Evolutionary conservation across 2,329 filamentous ascomycete species (phyloP), one percentile per base, ranked within the genome.

Genomic region (Diplodia intermedia): DNA sequence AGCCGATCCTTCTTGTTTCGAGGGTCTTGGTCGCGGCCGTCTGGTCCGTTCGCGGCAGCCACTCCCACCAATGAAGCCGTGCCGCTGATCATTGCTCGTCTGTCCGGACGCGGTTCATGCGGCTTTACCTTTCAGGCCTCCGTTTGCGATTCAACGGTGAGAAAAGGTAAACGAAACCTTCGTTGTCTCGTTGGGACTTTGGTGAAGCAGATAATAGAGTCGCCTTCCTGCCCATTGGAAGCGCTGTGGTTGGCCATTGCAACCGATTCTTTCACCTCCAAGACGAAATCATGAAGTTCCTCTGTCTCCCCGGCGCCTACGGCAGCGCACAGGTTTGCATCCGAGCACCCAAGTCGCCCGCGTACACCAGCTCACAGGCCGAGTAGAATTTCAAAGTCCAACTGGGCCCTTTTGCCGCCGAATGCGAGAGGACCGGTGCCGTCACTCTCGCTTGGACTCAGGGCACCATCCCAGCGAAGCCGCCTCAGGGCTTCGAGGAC

Each of bases 241-340:
- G 15, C 9, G 43, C 18, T 20, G 18, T 47, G 9, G 9, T 38
- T 11, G 11, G 11, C 1, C 36, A n/a, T 29, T 18, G 54, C 66
- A 12, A 4, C 26, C 26, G 4, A 61, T 14, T 36, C 57, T 40
- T 29, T 38, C 43, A 18, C n/a, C 36, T 52, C n/a, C 75, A 81
- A 49, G 4, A 33, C 36, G 40, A 33, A 14, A 29, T 70, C 20
- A 87, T 88, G 86, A 85, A 80, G 72, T 85, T 88, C 65, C 76
- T 88, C 38, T 88, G 86, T 73, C 79, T 88, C 9, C 86, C 86
- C 40, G 86, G 86, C 70, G 84, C 86, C 26, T 88, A 85, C 73
- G 86, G 86, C 66, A 88, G 84, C 77, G 82, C 85, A 62, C 82
- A 83, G 71, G 84, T 85, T 76, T 78, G 82, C 77, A 26, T 20